phyloP scores from a whole-genome alignment of 371 early-diverging fungal genomes.

The Capillidium heterosporum region DNA sequence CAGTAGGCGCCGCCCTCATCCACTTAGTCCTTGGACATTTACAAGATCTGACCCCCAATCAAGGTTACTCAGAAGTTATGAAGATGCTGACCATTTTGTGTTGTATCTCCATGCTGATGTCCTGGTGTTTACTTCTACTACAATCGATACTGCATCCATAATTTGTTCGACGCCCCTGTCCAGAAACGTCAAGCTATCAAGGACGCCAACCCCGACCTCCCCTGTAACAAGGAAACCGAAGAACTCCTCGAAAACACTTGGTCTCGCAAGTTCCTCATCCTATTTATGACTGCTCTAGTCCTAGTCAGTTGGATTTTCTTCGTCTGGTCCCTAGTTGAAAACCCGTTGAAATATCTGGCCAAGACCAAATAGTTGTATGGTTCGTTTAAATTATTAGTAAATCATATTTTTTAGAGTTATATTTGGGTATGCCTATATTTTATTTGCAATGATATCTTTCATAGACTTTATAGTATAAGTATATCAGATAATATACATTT shows the following conservation, averaged over 20 bases:
- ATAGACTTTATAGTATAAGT: no score
- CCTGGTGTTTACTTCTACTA: background rate
- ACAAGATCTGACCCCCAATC: background rate
- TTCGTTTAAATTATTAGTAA: no score
- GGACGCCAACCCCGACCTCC: background rate
- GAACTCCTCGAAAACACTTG: background rate
- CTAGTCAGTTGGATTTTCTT: background rate
- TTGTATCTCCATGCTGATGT: background rate
- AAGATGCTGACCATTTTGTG: background rate
- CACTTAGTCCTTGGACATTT: background rate
- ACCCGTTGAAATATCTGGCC: background rate
- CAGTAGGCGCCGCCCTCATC: background rate
- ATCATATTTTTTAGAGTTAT: no score
- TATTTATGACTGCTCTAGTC: background rate
- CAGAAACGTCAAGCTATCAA: background rate
- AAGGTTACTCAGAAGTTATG: background rate
- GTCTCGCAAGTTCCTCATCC: background rate
- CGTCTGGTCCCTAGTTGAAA: slow-evolving; percentile 4
- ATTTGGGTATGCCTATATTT: no score
- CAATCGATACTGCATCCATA: background rate
- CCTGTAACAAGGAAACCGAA: background rate
- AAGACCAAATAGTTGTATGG: no score
- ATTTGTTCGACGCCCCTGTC: background rate
- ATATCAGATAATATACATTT: no score
- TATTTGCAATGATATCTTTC: no score